phyloP scores from a whole-genome alignment of 176 grass and related monocot genomes.

The Aegilops longissima region DNA sequence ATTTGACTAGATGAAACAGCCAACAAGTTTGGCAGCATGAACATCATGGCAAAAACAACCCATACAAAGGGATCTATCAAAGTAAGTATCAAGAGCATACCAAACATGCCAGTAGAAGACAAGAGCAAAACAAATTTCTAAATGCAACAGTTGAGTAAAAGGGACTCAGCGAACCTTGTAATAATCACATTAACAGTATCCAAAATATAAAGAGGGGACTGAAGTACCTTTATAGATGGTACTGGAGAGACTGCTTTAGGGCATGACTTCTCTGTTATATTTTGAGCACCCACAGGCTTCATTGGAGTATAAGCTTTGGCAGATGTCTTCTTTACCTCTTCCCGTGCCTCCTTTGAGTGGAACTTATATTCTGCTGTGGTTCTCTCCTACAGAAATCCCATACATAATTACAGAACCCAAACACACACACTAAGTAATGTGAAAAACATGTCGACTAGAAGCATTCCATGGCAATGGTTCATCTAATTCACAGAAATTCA shows the following conservation, averaged over 20 bases:
- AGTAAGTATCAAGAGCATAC: not conserved
- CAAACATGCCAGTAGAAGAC: not conserved
- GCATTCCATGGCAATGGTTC: no score
- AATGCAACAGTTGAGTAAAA: not conserved
- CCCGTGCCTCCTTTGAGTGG: slow-evolving; percentile 73
- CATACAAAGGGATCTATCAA: no score
- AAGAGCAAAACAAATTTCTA: not conserved
- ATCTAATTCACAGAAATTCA: no score
- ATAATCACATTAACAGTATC: not conserved
- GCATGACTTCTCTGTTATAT: slow-evolving; percentile 37
- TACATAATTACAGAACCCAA: slow-evolving; percentile 18
- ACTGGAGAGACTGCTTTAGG: slow-evolving; percentile 72
- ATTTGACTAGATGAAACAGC: no score
- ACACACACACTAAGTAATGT: not conserved
- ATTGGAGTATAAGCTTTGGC: slow-evolving; percentile 65
- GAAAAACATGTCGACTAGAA: no score
- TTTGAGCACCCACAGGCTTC: slow-evolving; percentile 32
- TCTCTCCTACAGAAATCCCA: slow-evolving; percentile 62
- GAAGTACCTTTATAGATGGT: slow-evolving; percentile 75
- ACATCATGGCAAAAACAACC: no score
- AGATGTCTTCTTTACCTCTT: slow-evolving; percentile 69
- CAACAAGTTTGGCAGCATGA: no score
- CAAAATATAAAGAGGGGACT: not conserved
- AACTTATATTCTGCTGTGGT: slow-evolving; percentile 58
- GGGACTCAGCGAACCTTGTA: not conserved